Conservation (phyloP, 1,284 basidiomycete genomes). For the Leccinum subfulvum region DNA sequence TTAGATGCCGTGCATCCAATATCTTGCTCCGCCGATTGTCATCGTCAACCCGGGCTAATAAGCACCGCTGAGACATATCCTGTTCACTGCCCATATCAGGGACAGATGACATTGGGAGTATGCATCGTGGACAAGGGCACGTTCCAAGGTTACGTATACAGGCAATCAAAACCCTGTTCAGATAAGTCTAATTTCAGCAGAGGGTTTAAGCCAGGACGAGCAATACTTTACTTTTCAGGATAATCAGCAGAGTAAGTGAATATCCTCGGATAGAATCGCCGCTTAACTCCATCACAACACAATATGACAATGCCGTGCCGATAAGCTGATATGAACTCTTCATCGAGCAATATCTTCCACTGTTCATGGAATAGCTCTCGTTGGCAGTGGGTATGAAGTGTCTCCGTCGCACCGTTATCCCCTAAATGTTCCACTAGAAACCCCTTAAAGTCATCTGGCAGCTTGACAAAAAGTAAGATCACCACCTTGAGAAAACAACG, state of each 20-base stretch:
- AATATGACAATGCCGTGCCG: neutral
- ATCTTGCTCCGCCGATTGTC: neutral
- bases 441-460: too few relatives aligned
- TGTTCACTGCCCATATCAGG: neutral
- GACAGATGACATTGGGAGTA: neutral
- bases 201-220: neutral
- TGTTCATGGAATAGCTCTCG: neutral
- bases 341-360: neutral
- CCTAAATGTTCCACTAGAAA: neutral
- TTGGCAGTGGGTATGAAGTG: neutral
- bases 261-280: neutral
- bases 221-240: neutral
- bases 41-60: too few relatives aligned
- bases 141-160: neutral
- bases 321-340: neutral
- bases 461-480: too few relatives aligned
- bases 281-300: neutral
- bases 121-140: neutral
- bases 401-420: neutral
- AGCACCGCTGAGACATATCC: neutral
- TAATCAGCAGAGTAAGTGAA: neutral
- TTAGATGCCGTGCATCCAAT: neutral
- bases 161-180: neutral
- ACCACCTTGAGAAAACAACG: too few relatives aligned
- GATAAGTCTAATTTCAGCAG: neutral